Conservation (phyloP, 495 filamentous ascomycete genomes). For the Parathielavia hyrcaniae region DNA sequence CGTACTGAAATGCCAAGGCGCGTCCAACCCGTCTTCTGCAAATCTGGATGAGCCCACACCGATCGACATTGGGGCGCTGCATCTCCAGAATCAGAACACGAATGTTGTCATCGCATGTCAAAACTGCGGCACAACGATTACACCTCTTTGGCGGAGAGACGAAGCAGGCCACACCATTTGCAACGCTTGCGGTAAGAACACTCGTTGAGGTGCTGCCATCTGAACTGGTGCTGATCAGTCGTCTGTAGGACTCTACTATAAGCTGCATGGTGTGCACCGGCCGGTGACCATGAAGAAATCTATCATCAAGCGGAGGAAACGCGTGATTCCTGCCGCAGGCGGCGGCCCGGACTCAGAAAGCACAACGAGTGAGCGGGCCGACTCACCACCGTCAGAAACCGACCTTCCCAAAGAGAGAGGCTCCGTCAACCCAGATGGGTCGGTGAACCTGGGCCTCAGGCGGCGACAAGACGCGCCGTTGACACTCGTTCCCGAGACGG, state of each 20-base stretch:
- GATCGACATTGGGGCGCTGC: constrained; percentile 44
- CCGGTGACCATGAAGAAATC: constrained; percentile 97
- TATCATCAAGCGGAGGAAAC: constrained; percentile 91
- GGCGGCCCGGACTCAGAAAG: constrained; percentile 33
- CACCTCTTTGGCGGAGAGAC: constrained; percentile 91
- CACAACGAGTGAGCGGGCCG: constrained; percentile 40
- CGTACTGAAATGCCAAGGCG: constrained; percentile 44
- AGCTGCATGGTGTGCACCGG: constrained; percentile 87
- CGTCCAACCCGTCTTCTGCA: constrained; percentile 24
- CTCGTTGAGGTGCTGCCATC: not conserved
- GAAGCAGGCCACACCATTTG: constrained; percentile 95
- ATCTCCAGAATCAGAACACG: constrained; percentile 46
- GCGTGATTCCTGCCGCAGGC: constrained; percentile 76
- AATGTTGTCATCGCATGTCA: constrained; percentile 88
- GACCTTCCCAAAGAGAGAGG: constrained; percentile 42
- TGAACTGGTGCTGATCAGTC: constrained; percentile 18
- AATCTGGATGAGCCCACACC: constrained; percentile 36
- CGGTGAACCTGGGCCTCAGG: constrained; percentile 56
- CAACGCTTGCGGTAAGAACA: constrained; percentile 86
- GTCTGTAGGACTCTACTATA: constrained; percentile 80
- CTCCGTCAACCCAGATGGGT: constrained; percentile 48
- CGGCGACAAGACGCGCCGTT: constrained; percentile 38
- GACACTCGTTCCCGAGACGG: constrained; percentile 45
- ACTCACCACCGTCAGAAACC: constrained; percentile 37
- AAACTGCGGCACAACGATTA: constrained; percentile 96